Base-by-base conservation (phyloP, 2,329 filamentous ascomycete species). In the Epichloe coenophiala region DNA sequence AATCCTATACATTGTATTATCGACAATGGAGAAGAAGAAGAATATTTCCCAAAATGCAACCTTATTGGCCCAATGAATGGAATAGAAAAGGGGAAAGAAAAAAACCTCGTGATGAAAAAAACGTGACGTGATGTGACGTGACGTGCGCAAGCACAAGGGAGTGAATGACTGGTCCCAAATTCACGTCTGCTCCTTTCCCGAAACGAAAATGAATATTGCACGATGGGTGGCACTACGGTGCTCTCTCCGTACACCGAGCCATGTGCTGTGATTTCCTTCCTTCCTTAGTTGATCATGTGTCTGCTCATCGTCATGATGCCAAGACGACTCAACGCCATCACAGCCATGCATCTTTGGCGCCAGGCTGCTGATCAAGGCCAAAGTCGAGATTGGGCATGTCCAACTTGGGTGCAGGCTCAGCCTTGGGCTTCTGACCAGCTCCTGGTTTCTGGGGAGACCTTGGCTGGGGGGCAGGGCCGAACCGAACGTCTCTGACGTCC, bases 401-500 rank as follows among this genome's bases (percentile, higher is more conserved):
- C 55, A 86, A 67, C 65, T 75, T 79, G 12, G 82, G 82, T 31
- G 76, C 70, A 23, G 75, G 71, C 55, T 76, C 73, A 37, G 75
- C 72, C 49, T 74, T 71, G 64, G 76, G 75, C 61, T 65, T 65
- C 38, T 60, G 65, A 33, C 60, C 65, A 40, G 60, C 65, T 27
- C 56, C 62, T 5, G 56, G 44, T 55, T 66, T 65, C 57, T 63
- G 65, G 47, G 61, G 58, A 35, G 65, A 58, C 47, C 55, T 60
- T 54, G 55, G 53, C 53, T 64, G 63, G 50, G 57, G 49, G 49
- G 60, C 59, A 40, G 82, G 82, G 0, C 87, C 87, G 65, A 84
- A 88, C 48, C 90, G 76, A 23, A 97, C 90, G 60, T 85, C 82
- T 48, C 77, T 76, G 42, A 89, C 84, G 47, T 88, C 81, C 91